phyloP scores from a whole-genome alignment of 805 yeast species.

The Brettanomyces nanus region DNA sequence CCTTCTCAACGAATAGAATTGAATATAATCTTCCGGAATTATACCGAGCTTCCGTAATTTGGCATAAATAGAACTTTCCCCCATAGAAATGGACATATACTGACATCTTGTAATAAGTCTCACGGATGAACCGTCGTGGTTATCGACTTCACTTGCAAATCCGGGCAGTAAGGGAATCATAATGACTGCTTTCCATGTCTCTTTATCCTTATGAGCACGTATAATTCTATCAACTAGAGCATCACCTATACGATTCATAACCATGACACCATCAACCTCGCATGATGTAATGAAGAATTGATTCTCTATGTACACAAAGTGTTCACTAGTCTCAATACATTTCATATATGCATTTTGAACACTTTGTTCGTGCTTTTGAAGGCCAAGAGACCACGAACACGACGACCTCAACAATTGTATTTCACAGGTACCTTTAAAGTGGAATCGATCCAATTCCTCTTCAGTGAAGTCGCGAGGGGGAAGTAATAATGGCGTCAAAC shows the following conservation, averaged over 20 bases:
- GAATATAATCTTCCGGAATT: constrained; percentile 84
- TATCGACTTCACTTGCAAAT: constrained; percentile 86
- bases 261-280: constrained; percentile 70
- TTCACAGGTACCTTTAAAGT: constrained; percentile 81
- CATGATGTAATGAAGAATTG: constrained; percentile 94
- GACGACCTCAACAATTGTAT: constrained; percentile 85
- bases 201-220: constrained; percentile 71
- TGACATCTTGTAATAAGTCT: constrained; percentile 96
- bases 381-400: constrained; percentile 88
- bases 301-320: constrained; percentile 89
- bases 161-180: constrained; percentile 97
- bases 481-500: constrained; percentile 82
- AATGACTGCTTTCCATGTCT: constrained; percentile 82
- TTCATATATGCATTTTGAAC: constrained; percentile 90
- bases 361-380: constrained; percentile 76
- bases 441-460: constrained; percentile 55
- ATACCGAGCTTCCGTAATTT: constrained; percentile 72
- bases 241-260: constrained; percentile 87
- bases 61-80: constrained; percentile 79
- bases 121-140: constrained; percentile 90
- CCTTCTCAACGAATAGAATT: constrained; percentile 83
- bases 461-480: constrained; percentile 86
- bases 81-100: constrained; percentile 86
- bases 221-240: constrained; percentile 96
- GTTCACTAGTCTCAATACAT: constrained; percentile 84